These are phyloP conservation scores for Buddleja alternifolia DNA, from an alignment of 257 asterid genomes.

Conservation along the genomic window DNA sequence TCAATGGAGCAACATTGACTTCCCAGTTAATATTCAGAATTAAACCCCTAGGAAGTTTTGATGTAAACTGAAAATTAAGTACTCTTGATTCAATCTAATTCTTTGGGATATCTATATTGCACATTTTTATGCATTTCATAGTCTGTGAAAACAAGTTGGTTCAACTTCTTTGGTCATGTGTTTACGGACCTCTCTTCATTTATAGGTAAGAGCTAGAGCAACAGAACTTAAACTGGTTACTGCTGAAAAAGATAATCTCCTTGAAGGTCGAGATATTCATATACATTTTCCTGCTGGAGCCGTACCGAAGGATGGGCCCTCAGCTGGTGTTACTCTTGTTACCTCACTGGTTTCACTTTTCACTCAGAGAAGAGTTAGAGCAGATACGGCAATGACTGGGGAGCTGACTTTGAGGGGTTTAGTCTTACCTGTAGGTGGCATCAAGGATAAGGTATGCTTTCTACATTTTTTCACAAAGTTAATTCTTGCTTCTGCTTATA, in stretches of 20 bases:
- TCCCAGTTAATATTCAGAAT: background rate
- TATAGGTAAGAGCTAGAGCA: constrained; percentile 89
- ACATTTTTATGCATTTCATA: constrained; percentile 14
- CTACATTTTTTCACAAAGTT: constrained; percentile 15
- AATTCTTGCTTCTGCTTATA: constrained; percentile 16
- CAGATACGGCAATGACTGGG: constrained; percentile 99
- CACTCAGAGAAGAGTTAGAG: constrained; percentile 87
- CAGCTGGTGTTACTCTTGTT: constrained; percentile 99
- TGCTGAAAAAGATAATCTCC: constrained; percentile 68
- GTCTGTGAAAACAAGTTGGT: constrained; percentile 14
- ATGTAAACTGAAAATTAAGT: constrained; percentile 14
- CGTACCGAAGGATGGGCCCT: constrained; percentile 98
- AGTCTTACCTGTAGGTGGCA: constrained; percentile 98
- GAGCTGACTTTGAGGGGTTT: constrained; percentile 95
- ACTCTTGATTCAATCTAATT: constrained; percentile 19
- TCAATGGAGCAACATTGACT: constrained; percentile 1
- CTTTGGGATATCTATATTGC: constrained; percentile 14
- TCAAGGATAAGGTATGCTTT: constrained; percentile 91
- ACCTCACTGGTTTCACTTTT: constrained; percentile 96
- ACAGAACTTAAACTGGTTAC: constrained; percentile 81
- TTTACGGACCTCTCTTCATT: constrained; percentile 22
- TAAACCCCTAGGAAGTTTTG: background rate
- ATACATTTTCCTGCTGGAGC: constrained; percentile 99
- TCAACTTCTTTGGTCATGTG: constrained; percentile 21
- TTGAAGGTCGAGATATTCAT: constrained; percentile 90